Conservation (phyloP, 179 eudicot species). For the Pouteria campechiana region DNA sequence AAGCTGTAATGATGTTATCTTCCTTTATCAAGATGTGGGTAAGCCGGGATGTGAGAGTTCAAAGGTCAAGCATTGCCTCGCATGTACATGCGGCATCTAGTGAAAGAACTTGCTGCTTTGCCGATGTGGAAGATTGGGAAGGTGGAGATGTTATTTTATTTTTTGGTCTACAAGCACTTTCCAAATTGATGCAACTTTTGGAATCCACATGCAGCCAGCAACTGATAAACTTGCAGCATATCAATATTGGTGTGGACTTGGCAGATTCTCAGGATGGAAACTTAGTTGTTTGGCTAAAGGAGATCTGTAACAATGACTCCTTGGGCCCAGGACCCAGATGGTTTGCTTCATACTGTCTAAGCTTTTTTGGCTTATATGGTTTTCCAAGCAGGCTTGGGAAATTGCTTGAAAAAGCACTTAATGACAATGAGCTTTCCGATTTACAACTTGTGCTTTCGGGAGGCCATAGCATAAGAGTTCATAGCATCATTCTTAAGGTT, state of each 20-base stretch:
- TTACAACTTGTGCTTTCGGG: slow-evolving; percentile 34
- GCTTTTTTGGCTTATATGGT: slow-evolving; percentile 56
- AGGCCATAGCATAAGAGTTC: slow-evolving; percentile 51
- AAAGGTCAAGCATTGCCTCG: slow-evolving; percentile 27
- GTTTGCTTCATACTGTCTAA: slow-evolving; percentile 64
- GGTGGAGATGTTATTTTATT: slow-evolving; percentile 53
- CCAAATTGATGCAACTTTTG: slow-evolving; percentile 44
- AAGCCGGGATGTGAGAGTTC: slow-evolving; percentile 24
- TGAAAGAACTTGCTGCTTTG: slow-evolving; percentile 45
- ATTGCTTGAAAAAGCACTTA: slow-evolving; percentile 28
- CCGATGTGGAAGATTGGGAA: slow-evolving; percentile 57
- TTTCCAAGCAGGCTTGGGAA: slow-evolving; percentile 55
- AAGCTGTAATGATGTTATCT: slow-evolving; percentile 40
- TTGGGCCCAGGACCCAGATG: slow-evolving; percentile 51
- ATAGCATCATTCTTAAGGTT: slow-evolving; percentile 42
- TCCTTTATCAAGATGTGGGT: slow-evolving; percentile 44
- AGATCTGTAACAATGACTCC: slow-evolving; percentile 25
- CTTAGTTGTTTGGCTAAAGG: slow-evolving; percentile 35
- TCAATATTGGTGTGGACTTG: slow-evolving; percentile 21
- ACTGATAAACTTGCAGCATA: no score
- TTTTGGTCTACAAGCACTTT: slow-evolving; percentile 52
- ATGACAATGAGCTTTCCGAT: slow-evolving; percentile 46
- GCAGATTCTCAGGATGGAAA: slow-evolving; percentile 22
- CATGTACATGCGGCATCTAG: slow-evolving; percentile 24
- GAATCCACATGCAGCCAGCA: slow-evolving; percentile 11